Evolutionary conservation across 768 basidiomycete genomes (phyloP).

Genomic region (Mycena maculata): DNA sequence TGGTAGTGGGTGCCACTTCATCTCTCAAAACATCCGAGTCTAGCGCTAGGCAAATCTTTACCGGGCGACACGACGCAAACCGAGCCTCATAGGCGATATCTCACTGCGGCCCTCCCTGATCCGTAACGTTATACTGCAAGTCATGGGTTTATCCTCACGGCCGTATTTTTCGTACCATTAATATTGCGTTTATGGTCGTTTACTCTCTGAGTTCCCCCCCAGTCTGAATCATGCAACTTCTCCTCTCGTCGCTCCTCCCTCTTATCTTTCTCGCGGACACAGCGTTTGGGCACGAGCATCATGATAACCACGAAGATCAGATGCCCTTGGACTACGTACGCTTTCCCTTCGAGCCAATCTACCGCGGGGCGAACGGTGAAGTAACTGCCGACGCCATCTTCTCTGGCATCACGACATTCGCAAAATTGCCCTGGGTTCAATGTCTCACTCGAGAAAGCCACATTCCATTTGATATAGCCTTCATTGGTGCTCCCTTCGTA

Average conservation of each 20-base stretch:
- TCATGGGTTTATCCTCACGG: conserved; percentile 18
- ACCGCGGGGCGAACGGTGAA: conserved; percentile 66
- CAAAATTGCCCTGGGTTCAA: conserved; percentile 85
- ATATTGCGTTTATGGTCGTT: conserved; percentile 1
- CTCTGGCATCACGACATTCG: conserved; percentile 87
- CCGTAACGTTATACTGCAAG: conserved; percentile 26
- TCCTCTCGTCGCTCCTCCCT: conserved; percentile 36
- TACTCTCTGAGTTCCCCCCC: conserved; percentile 1
- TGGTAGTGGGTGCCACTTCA: conserved; percentile 9
- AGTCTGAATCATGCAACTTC: conserved; percentile 36
- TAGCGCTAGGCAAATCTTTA: conserved; percentile 3
- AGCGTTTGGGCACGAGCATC: conserved; percentile 50
- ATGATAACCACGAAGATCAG: conserved; percentile 63
- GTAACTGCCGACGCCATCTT: conserved; percentile 85
- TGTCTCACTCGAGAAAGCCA: conserved; percentile 76
- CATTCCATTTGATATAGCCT: conserved; percentile 79
- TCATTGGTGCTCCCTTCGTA: conserved; percentile 85
- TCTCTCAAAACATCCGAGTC: conserved; percentile 26
- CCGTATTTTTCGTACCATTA: conserved; percentile 6
- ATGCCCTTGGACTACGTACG: conserved; percentile 75
- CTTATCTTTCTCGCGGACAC: conserved; percentile 40
- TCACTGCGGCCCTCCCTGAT: conserved; percentile 22
- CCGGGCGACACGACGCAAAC: conserved; percentile 20
- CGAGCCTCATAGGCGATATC: background rate
- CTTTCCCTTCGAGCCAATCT: conserved; percentile 71